Conservation (phyloP, 2,329 filamentous ascomycete genomes). For the Pezicula rhizophila region DNA sequence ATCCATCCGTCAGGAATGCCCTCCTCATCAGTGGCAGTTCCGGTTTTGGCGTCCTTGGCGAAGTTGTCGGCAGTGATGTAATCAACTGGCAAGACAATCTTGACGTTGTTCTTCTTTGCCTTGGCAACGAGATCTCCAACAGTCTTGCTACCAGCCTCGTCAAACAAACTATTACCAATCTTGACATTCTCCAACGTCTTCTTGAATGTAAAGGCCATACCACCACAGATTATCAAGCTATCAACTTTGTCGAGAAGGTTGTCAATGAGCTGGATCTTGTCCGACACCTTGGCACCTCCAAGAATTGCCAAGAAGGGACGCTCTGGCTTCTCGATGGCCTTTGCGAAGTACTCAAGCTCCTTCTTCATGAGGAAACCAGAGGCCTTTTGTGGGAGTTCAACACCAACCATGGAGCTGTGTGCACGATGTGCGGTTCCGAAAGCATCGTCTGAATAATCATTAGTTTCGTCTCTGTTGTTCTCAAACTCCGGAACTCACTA, state of each 20-base stretch:
- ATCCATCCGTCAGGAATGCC: conserved; percentile 97
- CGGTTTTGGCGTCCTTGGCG: conserved; percentile 72
- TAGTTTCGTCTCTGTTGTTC: conserved; percentile 6
- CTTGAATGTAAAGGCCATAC: conserved; percentile 99
- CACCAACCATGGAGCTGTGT: conserved; percentile 98
- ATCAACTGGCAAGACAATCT: conserved; percentile 90
- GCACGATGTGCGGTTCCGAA: conserved; percentile 98
- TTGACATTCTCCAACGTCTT: conserved; percentile 89
- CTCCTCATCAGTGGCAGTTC: conserved; percentile 75
- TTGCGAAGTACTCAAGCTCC: conserved; percentile 98
- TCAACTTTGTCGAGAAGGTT: conserved; percentile 98
- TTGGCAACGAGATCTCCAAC: conserved; percentile 84
- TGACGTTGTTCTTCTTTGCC: conserved; percentile 93
- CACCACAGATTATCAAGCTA: conserved; percentile 92
- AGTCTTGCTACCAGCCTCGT: conserved; percentile 89
- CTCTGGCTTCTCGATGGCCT: conserved; percentile 88
- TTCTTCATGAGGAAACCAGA: conserved; percentile 99
- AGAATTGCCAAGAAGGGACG: conserved; percentile 98
- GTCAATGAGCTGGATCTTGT: conserved; percentile 99
- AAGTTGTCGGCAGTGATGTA: conserved; percentile 97
- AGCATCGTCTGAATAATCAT: conserved; percentile 67
- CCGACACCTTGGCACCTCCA: conserved; percentile 94
- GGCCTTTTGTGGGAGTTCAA: conserved; percentile 92
- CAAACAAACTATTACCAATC: conserved; percentile 88
- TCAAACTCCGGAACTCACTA: conserved; percentile 55